phyloP scores from a whole-genome alignment of 2,329 filamentous ascomycete species.

The Geosmithia flava region DNA sequence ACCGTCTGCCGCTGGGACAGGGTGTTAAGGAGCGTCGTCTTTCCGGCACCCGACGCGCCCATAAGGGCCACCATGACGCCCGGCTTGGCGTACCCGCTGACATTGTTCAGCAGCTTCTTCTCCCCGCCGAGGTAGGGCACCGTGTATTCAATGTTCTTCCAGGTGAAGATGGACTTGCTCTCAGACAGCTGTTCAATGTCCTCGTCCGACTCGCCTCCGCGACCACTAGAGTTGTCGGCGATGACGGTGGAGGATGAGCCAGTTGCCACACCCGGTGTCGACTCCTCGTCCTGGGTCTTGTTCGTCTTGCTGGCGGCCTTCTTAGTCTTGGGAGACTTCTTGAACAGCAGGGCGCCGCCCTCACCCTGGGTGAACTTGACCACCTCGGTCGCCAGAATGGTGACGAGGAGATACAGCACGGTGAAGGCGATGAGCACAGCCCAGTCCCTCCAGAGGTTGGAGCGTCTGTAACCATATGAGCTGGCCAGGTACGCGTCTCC shows the following conservation, averaged over 20 bases:
- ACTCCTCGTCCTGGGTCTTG: conserved; percentile 15
- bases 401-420: conserved; percentile 61
- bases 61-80: conserved; percentile 71
- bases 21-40: conserved; percentile 72
- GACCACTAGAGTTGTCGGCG: not conserved
- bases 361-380: conserved; percentile 49
- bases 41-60: conserved; percentile 72
- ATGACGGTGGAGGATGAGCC: conserved; percentile 1
- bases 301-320: conserved; percentile 18
- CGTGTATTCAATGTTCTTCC: conserved; percentile 58
- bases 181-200: conserved; percentile 12
- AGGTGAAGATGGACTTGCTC: conserved; percentile 46
- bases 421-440: conserved; percentile 62
- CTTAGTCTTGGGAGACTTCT: conserved; percentile 51
- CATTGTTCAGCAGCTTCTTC: conserved; percentile 25
- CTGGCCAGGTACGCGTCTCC: conserved; percentile 40
- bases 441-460: conserved; percentile 59
- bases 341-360: conserved; percentile 61
- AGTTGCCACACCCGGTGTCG: conserved; percentile 18
- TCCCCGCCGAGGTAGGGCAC: conserved; percentile 36
- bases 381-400: conserved; percentile 52
- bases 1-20: conserved; percentile 59
- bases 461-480: conserved; percentile 39
- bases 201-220: conserved; percentile 4
- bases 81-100: conserved; percentile 69